Base-by-base conservation (phyloP, 2,329 filamentous ascomycete species). In the Aaosphaeria pasadenensis region DNA sequence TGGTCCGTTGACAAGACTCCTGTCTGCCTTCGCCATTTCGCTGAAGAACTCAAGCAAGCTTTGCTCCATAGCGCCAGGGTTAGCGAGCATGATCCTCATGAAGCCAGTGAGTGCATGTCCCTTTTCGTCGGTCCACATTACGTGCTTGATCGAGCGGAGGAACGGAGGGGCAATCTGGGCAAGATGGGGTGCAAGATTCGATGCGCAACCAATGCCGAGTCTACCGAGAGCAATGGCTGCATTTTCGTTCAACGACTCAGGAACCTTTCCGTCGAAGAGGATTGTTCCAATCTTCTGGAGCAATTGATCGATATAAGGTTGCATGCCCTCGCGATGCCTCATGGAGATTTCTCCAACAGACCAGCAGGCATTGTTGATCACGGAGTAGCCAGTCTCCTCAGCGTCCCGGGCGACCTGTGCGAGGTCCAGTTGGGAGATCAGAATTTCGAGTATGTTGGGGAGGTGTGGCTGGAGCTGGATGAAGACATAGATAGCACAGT, bases 291-390 rank as follows among this genome's bases (percentile, higher is more conserved):
- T 83, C 36, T 87, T 84, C 52, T 86, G 81, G 49, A 95, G 84
- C 11, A 99, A 76, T 52, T 87, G 82, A 24, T 88, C 84, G 7
- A 91, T 81, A 66, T 87, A 96, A 1, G 86, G 87, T 1, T 79
- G 79, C 83, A 96, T 88, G 46, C 80, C 83, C 30, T 77, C 75
- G 52, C 85, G 83, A 66, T 88, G 80, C 52, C 89, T 85, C 70
- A 96, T 85, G 11, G 91, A 84, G 52, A 97, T 94, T 74, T 99
- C 94, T 39, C 94, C 94, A 28, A 85, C 86, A 5, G 91, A 95
- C 94, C 94, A 99, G 74, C 92, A 97, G 24, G 94, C 92, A 66
- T 99, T 99, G 79, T 97, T 99, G 50, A 97, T 85, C 30, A 97
- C 91, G 51, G 91, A 90, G 69, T 96, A 96, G 11, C 85, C 86